Evolutionary conservation across 2,329 filamentous ascomycete species (phyloP).

Genomic region (Aspergillus quadricinctus): DNA sequence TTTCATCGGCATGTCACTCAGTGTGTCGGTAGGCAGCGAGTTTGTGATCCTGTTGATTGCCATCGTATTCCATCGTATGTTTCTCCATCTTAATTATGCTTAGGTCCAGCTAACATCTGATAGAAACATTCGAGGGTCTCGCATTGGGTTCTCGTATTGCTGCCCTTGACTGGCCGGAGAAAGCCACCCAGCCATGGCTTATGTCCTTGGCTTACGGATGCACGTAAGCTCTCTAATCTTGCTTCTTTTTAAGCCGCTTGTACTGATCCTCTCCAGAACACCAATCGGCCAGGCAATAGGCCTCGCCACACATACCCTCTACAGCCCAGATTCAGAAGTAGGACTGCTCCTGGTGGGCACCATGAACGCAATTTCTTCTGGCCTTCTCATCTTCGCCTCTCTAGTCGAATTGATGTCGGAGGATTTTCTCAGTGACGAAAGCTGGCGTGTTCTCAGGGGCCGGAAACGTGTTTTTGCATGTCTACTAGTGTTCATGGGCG

Average conservation of each 20-base stretch:
- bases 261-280: conserved; percentile 49
- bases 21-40: conserved; percentile 30
- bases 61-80: conserved; percentile 35
- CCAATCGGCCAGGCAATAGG: conserved; percentile 76
- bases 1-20: conserved; percentile 36
- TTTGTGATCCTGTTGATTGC: conserved; percentile 34
- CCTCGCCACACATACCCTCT: conserved; percentile 67
- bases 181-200: conserved; percentile 51
- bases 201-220: conserved; percentile 74
- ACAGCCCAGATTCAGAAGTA: conserved; percentile 67
- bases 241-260: not conserved
- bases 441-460: conserved; percentile 63
- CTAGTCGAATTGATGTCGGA: conserved; percentile 74
- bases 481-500: conserved; percentile 59
- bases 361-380: conserved; percentile 80
- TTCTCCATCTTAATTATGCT: too few relatives aligned
- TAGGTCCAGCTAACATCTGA: not conserved
- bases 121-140: conserved; percentile 35
- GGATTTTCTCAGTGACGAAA: conserved; percentile 73
- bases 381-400: conserved; percentile 70
- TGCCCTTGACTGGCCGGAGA: conserved; percentile 25
- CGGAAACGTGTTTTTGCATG: conserved; percentile 60
- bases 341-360: conserved; percentile 72
- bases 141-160: conserved; percentile 33
- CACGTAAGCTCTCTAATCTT: conserved; percentile 24